Percentiles rank a stretch among this genome's conserved stretches.
Conservation (phyloP, 192 early-diverging fungal species). For the Gonapodya sp. region DNA sequence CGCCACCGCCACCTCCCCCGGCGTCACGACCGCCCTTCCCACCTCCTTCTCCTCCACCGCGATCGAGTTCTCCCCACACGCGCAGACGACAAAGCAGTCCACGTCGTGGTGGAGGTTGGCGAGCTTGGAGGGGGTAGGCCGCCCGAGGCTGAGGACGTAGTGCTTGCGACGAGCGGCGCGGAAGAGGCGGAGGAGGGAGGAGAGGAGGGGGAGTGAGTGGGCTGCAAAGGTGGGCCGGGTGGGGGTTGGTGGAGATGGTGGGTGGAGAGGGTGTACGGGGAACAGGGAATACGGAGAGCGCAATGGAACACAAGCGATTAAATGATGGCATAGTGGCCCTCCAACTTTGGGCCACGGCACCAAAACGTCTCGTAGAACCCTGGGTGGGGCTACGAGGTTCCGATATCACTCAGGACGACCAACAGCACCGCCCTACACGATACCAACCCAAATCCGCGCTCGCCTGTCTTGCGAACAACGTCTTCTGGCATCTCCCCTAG, state of each 20-base stretch:
- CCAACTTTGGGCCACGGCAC: background rate
- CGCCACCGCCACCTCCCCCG: background rate
- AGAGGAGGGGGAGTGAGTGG: conserved; percentile 16
- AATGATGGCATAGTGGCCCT: background rate
- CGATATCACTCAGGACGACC: no score
- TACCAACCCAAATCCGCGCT: no score
- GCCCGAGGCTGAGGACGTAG: conserved; percentile 81
- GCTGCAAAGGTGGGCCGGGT: no score
- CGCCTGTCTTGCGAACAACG: no score
- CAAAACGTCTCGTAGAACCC: no score
- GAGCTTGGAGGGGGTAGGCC: conserved; percentile 90
- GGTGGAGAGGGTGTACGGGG: background rate
- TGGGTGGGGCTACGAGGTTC: no score
- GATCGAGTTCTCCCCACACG: conserved; percentile 90
- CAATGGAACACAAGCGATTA: background rate
- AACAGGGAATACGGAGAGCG: background rate
- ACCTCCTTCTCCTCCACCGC: conserved; percentile 56
- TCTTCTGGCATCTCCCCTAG: no score
- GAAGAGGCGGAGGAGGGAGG: background rate
- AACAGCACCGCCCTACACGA: no score
- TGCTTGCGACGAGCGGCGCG: conserved; percentile 1
- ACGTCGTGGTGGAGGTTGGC: conserved; percentile 91
- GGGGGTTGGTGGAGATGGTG: no score
- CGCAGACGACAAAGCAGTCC: conserved; percentile 80
- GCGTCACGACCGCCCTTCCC: background rate